A percentile compares a stretch with the other conserved stretches of the same genome.
phyloP scores from a whole-genome alignment of 257 asterid genomes.

The Nicotiana noctiflora region DNA sequence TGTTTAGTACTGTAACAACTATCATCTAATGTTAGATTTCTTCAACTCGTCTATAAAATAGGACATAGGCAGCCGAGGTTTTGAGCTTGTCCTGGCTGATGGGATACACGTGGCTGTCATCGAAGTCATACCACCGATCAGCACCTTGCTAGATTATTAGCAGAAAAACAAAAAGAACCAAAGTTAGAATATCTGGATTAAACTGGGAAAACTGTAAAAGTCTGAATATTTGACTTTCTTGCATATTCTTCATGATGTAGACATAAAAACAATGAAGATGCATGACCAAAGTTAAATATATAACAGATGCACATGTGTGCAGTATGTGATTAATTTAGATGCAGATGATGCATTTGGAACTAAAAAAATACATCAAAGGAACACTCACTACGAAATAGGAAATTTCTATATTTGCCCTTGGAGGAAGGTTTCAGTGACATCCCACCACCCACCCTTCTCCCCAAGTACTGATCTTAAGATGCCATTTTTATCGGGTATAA shows the following conservation, averaged over 20 bases:
- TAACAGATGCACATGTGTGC: not conserved
- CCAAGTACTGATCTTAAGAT: not conserved
- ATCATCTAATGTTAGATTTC: slow-evolving; percentile 32
- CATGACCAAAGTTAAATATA: not conserved
- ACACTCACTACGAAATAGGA: not conserved
- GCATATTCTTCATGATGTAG: slow-evolving; percentile 1
- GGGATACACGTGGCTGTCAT: slow-evolving; percentile 72
- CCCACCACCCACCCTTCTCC: not conserved
- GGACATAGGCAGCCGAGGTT: slow-evolving; percentile 82
- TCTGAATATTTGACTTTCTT: not conserved
- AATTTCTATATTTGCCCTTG: not conserved
- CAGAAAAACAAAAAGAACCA: not conserved
- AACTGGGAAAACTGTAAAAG: not conserved
- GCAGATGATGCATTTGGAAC: not conserved
- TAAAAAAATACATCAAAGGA: not conserved
- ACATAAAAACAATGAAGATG: not conserved
- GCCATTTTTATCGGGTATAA: not conserved
- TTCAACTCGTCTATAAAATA: slow-evolving; percentile 73
- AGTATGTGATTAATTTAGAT: not conserved
- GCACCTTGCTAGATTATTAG: slow-evolving; percentile 63
- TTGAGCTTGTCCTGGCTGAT: slow-evolving; percentile 74
- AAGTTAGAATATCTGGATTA: slow-evolving; percentile 8
- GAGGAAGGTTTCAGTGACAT: not conserved
- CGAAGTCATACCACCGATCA: slow-evolving; percentile 81
- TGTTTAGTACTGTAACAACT: slow-evolving; percentile 17